These are phyloP conservation scores for Emericellopsis atlantica DNA, from an alignment of 2,329 filamentous ascomycete species.

Conservation along the genomic window DNA sequence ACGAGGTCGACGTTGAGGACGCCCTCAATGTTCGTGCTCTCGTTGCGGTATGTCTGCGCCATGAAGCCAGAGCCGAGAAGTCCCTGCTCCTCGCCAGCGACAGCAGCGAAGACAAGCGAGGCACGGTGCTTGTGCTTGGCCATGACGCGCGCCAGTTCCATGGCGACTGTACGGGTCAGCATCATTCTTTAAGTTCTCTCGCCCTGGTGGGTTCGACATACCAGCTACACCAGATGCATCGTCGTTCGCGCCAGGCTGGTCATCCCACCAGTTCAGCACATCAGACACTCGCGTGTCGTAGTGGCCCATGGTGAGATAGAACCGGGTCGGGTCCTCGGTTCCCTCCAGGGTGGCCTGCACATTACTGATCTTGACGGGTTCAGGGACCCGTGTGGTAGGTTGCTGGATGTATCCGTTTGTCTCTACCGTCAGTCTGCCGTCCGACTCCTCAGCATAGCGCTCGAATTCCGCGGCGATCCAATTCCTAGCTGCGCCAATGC, in stretches of 20 bases:
- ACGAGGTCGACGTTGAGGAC: conserved; percentile 48
- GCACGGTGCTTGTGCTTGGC: conserved; percentile 31
- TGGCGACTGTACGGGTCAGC: conserved; percentile 25
- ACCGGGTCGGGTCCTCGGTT: conserved; percentile 28
- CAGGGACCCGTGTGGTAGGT: conserved; percentile 30
- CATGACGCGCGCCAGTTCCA: conserved; percentile 41
- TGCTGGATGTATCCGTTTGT: conserved; percentile 37
- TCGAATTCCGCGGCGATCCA: conserved; percentile 40
- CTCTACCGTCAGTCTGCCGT: conserved; percentile 36
- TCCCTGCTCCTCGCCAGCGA: conserved; percentile 44
- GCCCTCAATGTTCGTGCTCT: conserved; percentile 38
- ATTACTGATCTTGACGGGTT: conserved; percentile 39
- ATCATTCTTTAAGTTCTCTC: not conserved
- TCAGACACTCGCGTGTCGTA: conserved; percentile 41
- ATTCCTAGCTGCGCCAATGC: conserved; percentile 43
- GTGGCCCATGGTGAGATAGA: conserved; percentile 42
- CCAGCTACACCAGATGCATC: conserved; percentile 36
- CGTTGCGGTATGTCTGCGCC: conserved; percentile 37
- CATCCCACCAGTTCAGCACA: conserved; percentile 33
- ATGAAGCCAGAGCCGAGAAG: conserved; percentile 38
- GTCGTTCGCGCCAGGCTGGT: conserved; percentile 45
- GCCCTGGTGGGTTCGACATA: not conserved
- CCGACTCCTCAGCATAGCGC: conserved; percentile 29
- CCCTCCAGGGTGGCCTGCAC: conserved; percentile 38
- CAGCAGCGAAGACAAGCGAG: conserved; percentile 42